phyloP scores from a whole-genome alignment of 139 green algal species.

The Ettlia oleoabundans region DNA sequence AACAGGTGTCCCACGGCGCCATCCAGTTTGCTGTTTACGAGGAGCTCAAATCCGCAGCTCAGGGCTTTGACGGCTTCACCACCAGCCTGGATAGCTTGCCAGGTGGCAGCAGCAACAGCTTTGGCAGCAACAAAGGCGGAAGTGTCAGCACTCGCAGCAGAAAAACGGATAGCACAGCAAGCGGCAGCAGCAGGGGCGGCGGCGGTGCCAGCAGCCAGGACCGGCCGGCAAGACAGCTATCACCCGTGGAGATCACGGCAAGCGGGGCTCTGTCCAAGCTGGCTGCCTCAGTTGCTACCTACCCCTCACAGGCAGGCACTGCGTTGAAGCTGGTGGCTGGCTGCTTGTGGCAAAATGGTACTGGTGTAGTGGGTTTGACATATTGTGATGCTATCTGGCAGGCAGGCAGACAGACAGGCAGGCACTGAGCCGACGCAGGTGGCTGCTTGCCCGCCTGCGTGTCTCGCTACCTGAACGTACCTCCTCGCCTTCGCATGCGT shows the following conservation, averaged over 20 bases:
- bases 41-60: constrained; percentile 79
- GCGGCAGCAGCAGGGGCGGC: not conserved
- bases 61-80: constrained; percentile 8
- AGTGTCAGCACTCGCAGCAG: too few relatives aligned
- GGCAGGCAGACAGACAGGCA: not conserved
- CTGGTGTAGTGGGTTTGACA: too few relatives aligned
- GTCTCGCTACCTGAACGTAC: too few relatives aligned
- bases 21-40: constrained; percentile 98
- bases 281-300: constrained; percentile 85
- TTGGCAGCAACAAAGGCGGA: not conserved
- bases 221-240: constrained; percentile 32
- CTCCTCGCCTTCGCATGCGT: too few relatives aligned
- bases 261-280: constrained; percentile 89
- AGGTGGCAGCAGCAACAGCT: not conserved
- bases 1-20: constrained; percentile 86
- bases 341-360: too few relatives aligned
- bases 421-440: too few relatives aligned
- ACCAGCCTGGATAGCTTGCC: not conserved
- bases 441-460: too few relatives aligned
- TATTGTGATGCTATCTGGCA: too few relatives aligned
- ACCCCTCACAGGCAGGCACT: constrained; percentile 78
- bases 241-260: constrained; percentile 55
- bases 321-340: too few relatives aligned
- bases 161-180: too few relatives aligned
- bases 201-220: not conserved